Evolutionary conservation across 2,329 filamentous ascomycete genomes (phyloP).

Genomic region (Alternaria sp.): DNA sequence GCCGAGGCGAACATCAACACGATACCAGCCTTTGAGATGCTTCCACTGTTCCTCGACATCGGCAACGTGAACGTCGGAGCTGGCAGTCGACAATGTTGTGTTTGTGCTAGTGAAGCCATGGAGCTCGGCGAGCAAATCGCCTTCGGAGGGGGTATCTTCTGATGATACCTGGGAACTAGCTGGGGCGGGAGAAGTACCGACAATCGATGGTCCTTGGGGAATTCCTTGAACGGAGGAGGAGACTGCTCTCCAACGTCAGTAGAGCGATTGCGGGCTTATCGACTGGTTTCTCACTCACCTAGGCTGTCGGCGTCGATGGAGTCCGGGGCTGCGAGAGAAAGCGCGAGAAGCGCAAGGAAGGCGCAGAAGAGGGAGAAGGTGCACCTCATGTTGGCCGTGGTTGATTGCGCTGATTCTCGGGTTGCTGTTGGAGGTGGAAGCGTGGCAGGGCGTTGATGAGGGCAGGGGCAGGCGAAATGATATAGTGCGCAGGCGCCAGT

Average conservation of each 20-base stretch:
- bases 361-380: neutral
- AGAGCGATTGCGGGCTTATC: neutral
- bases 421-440: neutral
- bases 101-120: neutral
- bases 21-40: slow-evolving; percentile 3
- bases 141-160: neutral
- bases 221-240: neutral
- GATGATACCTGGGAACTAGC: neutral
- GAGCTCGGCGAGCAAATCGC: neutral
- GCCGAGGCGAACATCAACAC: slow-evolving; percentile 3
- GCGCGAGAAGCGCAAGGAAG: neutral
- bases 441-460: neutral
- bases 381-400: neutral
- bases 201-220: neutral
- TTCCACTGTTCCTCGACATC: neutral
- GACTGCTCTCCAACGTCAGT: neutral
- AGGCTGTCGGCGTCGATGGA: too few species aligned
- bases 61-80: neutral
- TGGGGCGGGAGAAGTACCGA: neutral
- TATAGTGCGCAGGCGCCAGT: neutral
- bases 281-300: neutral
- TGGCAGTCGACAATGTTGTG: neutral
- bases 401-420: neutral
- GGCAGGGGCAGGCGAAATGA: neutral
- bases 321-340: neutral